Percentiles rank a stretch among this genome's conserved stretches.
phyloP scores from a whole-genome alignment of 768 basidiomycete species.

The Podaxis pistillaris region DNA sequence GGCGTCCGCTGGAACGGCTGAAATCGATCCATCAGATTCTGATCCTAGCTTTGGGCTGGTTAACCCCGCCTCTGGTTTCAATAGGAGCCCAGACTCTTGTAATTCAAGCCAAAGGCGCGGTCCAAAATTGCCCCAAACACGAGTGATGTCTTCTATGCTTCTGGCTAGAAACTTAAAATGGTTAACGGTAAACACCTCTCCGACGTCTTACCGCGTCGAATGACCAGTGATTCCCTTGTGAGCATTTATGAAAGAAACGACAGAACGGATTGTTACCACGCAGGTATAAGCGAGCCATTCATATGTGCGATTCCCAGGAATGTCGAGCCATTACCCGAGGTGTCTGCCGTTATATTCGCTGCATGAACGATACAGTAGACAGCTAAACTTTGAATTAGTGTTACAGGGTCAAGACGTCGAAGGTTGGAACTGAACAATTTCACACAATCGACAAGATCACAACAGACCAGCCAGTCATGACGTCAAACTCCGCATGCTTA shows the following conservation, averaged over 20 bases:
- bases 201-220: not conserved
- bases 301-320: not conserved
- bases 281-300: not conserved
- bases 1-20: not conserved
- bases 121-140: not conserved
- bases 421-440: no score
- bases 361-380: no score
- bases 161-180: not conserved
- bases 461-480: not conserved
- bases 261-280: not conserved
- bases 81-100: not conserved
- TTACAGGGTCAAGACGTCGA: no score
- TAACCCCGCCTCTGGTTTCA: not conserved
- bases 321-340: not conserved
- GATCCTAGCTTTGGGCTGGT: not conserved
- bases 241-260: not conserved
- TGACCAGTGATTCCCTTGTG: no score
- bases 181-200: not conserved
- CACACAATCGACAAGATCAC: no score
- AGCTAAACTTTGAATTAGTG: no score
- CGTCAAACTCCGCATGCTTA: not conserved
- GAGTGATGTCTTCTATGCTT: not conserved
- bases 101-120: not conserved
- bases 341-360: not conserved
- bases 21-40: constrained; percentile 4